phyloP scores from a whole-genome alignment of 2,329 filamentous ascomycete species.

The Teratosphaeria viscida region DNA sequence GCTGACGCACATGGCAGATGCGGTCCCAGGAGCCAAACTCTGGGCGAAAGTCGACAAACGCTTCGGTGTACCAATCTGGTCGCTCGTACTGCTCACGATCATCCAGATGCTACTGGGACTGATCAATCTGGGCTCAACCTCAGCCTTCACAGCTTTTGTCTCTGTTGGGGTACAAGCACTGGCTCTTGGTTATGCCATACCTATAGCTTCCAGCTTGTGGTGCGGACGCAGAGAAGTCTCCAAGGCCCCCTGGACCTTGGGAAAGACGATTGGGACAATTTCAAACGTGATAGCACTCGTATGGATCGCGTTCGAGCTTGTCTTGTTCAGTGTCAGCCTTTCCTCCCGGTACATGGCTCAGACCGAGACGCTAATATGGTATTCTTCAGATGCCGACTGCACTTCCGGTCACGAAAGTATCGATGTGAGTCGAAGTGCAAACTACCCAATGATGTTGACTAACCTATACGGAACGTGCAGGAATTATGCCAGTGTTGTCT shows the following conservation, averaged over 20 bases:
- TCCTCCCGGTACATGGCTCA: neutral
- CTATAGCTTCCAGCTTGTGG: conserved; percentile 42
- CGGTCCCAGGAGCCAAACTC: conserved; percentile 31
- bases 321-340: conserved; percentile 37
- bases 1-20: conserved; percentile 14
- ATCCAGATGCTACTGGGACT: conserved; percentile 40
- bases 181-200: conserved; percentile 46
- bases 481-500: conserved; percentile 49
- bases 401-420: conserved; percentile 39
- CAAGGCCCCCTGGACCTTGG: conserved; percentile 12
- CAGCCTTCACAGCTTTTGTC: conserved; percentile 41
- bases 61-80: conserved; percentile 32
- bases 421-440: neutral
- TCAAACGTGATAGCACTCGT: conserved; percentile 18
- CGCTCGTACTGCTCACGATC: conserved; percentile 34
- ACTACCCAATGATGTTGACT: neutral
- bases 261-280: conserved; percentile 5
- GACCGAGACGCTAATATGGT: neutral
- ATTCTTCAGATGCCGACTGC: conserved; percentile 31
- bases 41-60: conserved; percentile 27
- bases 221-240: conserved; percentile 25
- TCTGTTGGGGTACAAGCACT: conserved; percentile 48
- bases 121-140: conserved; percentile 39
- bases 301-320: conserved; percentile 21
- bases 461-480: conserved; percentile 22